phyloP scores from a whole-genome alignment of 176 grass and related monocot genomes.

The Miscanthus lutarioriparius region DNA sequence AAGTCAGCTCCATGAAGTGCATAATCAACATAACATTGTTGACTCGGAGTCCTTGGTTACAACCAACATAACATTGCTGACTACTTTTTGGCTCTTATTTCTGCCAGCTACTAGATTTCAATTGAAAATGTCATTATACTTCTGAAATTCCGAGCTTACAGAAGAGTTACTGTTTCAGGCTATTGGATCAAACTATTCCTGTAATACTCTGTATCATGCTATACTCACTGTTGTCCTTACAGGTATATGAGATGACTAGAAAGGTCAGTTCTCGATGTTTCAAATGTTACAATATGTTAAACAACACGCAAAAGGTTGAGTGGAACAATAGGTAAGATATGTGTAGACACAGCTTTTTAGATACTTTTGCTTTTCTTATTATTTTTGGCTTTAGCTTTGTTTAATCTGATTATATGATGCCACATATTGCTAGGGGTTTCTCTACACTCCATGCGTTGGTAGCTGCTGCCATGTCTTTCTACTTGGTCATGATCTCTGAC shows the following conservation, averaged over 20 bases:
- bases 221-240: not conserved
- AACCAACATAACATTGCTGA: not conserved
- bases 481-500: constrained; percentile 63
- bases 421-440: constrained; percentile 48
- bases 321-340: constrained; percentile 68
- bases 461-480: constrained; percentile 56
- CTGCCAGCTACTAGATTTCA: not conserved
- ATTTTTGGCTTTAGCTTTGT: not conserved
- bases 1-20: not conserved
- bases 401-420: not conserved
- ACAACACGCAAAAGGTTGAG: constrained; percentile 49
- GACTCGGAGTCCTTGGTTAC: not conserved
- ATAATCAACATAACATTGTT: no score
- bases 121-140: not conserved
- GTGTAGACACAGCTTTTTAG: not conserved
- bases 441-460: constrained; percentile 78
- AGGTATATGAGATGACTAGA: constrained; percentile 60
- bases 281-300: constrained; percentile 54
- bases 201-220: not conserved
- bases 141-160: not conserved
- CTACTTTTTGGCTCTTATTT: not conserved
- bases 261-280: constrained; percentile 47
- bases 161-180: not conserved
- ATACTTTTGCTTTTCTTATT: not conserved
- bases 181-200: not conserved